These are phyloP conservation scores for Auricularia auricula-judae DNA, from an alignment of 768 basidiomycete species.

Conservation along the genomic window DNA sequence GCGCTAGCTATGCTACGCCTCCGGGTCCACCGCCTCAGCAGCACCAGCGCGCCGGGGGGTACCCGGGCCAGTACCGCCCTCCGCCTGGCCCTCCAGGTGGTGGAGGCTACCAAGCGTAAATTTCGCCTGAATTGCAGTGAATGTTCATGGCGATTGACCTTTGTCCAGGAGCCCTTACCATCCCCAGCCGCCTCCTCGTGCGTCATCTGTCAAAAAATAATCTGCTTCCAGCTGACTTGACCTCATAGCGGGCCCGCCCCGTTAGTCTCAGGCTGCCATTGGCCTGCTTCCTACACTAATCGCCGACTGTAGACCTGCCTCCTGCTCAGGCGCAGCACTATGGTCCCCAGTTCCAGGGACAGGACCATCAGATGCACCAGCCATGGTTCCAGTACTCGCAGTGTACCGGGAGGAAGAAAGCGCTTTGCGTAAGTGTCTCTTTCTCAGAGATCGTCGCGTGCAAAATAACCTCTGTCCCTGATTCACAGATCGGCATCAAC, in stretches of 20 bases:
- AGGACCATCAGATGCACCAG: conserved; percentile 36
- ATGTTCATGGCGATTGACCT: background rate
- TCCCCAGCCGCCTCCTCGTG: background rate
- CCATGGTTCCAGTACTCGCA: conserved; percentile 81
- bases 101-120: background rate
- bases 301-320: conserved; percentile 19
- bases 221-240: background rate
- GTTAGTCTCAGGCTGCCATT: background rate
- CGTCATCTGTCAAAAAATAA: background rate
- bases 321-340: conserved; percentile 50
- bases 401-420: conserved; percentile 81
- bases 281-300: background rate
- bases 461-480: background rate
- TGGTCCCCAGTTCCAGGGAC: conserved; percentile 43
- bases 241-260: background rate
- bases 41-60: background rate
- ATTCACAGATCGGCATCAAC: conserved; percentile 73
- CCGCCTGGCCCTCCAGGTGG: background rate
- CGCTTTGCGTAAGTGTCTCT: conserved; percentile 55
- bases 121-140: background rate
- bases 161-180: background rate
- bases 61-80: background rate
- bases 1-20: background rate
- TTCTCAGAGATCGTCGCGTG: background rate
- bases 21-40: background rate